A percentile compares a stretch with the other conserved stretches of the same genome.
phyloP scores from a whole-genome alignment of 192 early-diverging fungal species.

The Coemansia sp. region DNA sequence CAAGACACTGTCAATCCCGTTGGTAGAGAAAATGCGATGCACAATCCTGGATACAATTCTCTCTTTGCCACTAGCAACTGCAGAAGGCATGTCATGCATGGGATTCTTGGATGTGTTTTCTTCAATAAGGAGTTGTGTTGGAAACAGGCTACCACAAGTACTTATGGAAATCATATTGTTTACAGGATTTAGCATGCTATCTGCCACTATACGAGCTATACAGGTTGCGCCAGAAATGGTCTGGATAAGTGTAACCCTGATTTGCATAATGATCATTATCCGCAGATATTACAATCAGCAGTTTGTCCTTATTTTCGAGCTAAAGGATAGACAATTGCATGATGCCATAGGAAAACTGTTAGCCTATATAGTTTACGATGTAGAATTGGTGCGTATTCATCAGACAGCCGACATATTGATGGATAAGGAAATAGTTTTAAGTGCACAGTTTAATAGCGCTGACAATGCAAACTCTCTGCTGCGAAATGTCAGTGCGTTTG shows the following conservation, averaged over 20 bases:
- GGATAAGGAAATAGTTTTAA: not conserved
- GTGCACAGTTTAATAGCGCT: not conserved
- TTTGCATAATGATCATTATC: not conserved
- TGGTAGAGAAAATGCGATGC: slow-evolving; percentile 2
- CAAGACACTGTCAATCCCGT: not conserved
- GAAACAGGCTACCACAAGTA: not conserved
- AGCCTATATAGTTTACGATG: not conserved
- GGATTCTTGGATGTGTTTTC: not conserved
- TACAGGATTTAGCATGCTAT: not conserved
- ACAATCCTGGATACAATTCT: slow-evolving; percentile 1
- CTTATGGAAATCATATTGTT: not conserved
- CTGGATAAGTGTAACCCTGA: not conserved
- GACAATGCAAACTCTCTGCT: not conserved
- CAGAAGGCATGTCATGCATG: slow-evolving; percentile 7
- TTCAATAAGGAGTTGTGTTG: not conserved
- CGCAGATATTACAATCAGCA: not conserved
- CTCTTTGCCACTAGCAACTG: slow-evolving; percentile 8
- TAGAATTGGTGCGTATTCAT: slow-evolving; percentile 10
- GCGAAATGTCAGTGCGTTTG: not conserved
- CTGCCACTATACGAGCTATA: not conserved
- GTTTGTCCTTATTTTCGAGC: not conserved
- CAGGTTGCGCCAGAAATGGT: not conserved
- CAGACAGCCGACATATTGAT: not conserved
- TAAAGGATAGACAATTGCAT: not conserved
- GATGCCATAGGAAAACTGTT: not conserved